These are phyloP conservation scores for Acanthamoeba rhysodes DNA, from an alignment of 208 protist genomes.

Conservation along the genomic window DNA sequence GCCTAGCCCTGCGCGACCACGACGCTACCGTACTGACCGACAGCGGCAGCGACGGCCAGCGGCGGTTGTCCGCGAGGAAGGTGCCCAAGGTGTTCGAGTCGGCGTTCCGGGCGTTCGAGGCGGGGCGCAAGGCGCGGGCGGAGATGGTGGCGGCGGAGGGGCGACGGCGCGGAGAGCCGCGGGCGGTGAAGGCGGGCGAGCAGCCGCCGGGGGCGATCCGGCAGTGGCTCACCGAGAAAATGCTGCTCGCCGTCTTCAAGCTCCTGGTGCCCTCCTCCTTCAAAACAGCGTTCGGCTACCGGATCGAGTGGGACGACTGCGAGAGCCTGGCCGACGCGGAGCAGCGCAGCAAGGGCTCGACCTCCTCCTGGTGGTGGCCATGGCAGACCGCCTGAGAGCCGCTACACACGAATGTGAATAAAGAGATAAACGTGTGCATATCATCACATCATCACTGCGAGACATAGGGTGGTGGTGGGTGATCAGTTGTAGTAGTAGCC, in stretches of 20 bases:
- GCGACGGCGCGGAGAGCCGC: not conserved
- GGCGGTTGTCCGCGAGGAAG: not conserved
- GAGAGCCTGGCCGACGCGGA: not conserved
- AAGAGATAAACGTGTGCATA: no score
- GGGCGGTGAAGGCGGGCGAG: not conserved
- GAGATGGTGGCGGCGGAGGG: conserved; percentile 29
- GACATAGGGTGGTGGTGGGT: not conserved
- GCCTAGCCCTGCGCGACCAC: conserved; percentile 22
- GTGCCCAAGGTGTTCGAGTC: not conserved
- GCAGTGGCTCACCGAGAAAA: not conserved
- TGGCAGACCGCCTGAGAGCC: no score
- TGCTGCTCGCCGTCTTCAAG: not conserved
- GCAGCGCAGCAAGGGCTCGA: not conserved
- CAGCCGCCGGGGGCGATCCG: not conserved
- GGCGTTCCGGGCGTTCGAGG: not conserved
- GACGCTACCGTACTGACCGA: not conserved
- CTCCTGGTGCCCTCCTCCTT: not conserved
- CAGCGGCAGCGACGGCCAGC: no score
- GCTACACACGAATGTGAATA: no score
- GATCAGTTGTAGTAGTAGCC: conserved; percentile 68
- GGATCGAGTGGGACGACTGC: conserved; percentile 61
- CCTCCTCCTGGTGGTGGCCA: not conserved
- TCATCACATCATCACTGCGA: no score
- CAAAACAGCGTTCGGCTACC: not conserved
- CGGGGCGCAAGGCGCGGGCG: not conserved